Conservation (phyloP, 345 rosid species). For the Kernera saxatilis region DNA sequence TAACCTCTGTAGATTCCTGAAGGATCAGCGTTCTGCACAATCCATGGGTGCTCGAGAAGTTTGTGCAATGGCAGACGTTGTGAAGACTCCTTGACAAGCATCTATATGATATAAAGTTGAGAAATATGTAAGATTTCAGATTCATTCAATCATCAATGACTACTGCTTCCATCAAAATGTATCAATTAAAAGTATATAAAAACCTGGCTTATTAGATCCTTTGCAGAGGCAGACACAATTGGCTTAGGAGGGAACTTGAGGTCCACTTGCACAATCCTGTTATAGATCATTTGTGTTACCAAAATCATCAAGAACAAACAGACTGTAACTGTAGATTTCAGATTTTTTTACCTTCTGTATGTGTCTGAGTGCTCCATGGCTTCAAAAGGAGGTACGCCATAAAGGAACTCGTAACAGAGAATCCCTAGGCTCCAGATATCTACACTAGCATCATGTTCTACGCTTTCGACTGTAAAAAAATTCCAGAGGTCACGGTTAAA, state of each 20-base stretch:
- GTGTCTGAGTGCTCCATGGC: slow-evolving; percentile 95
- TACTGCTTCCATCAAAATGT: not conserved
- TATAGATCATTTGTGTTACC: not conserved
- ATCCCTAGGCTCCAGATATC: slow-evolving; percentile 99
- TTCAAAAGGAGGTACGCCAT: slow-evolving; percentile 89
- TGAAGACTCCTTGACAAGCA: slow-evolving; percentile 90
- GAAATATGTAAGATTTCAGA: not conserved
- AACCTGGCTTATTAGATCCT: slow-evolving; percentile 91
- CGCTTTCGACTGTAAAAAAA: slow-evolving; percentile 65
- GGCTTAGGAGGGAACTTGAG: slow-evolving; percentile 90
- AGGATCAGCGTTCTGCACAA: slow-evolving; percentile 89
- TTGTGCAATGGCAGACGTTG: slow-evolving; percentile 80
- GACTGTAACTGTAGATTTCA: not conserved
- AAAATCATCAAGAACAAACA: not conserved
- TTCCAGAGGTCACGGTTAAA: not conserved
- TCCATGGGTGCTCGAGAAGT: slow-evolving; percentile 96
- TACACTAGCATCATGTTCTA: slow-evolving; percentile 92
- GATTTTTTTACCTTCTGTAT: slow-evolving; percentile 54
- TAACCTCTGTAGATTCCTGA: slow-evolving; percentile 68
- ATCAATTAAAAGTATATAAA: not conserved
- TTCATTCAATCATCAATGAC: not conserved
- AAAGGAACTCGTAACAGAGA: slow-evolving; percentile 85
- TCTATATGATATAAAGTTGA: slow-evolving; percentile 32
- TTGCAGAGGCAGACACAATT: slow-evolving; percentile 78
- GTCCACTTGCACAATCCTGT: slow-evolving; percentile 96